Evolutionary conservation across 306 rosid genomes (phyloP).

Genomic region (Sphenostylis stenocarpa): DNA sequence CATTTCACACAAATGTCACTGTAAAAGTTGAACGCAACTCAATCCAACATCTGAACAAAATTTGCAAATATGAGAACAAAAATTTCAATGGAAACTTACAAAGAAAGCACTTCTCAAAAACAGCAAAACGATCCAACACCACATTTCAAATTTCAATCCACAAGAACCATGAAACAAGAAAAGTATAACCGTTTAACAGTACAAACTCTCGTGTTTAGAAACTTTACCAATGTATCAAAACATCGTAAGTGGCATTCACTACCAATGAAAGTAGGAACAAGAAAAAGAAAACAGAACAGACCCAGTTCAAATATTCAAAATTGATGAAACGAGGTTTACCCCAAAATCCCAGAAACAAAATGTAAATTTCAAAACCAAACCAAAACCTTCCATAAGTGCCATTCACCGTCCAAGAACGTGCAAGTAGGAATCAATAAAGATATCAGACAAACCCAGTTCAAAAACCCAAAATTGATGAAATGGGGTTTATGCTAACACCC

Average conservation of each 20-base stretch:
- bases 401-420: not conserved
- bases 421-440: not conserved
- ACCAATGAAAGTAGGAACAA: not conserved
- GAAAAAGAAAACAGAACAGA: not conserved
- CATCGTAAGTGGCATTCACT: not conserved
- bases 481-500: not conserved
- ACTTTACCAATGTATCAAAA: not conserved
- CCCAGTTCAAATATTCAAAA: not conserved
- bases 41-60: not conserved
- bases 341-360: not conserved
- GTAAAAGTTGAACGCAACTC: not conserved
- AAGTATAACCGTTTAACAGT: not conserved
- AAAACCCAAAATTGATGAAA: not conserved
- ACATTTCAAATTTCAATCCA: conserved; percentile 14
- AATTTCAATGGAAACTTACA: not conserved
- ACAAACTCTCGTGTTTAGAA: not conserved
- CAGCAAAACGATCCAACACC: conserved; percentile 2
- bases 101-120: not conserved
- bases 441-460: not conserved
- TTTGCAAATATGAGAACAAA: not conserved
- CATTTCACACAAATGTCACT: not conserved
- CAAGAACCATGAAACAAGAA: conserved; percentile 15
- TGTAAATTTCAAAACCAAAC: not conserved
- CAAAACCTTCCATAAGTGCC: not conserved
- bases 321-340: conserved; percentile 7